Evolutionary conservation across 2,329 filamentous ascomycete genomes (phyloP).

Genomic region (Claviceps pazoutovae): DNA sequence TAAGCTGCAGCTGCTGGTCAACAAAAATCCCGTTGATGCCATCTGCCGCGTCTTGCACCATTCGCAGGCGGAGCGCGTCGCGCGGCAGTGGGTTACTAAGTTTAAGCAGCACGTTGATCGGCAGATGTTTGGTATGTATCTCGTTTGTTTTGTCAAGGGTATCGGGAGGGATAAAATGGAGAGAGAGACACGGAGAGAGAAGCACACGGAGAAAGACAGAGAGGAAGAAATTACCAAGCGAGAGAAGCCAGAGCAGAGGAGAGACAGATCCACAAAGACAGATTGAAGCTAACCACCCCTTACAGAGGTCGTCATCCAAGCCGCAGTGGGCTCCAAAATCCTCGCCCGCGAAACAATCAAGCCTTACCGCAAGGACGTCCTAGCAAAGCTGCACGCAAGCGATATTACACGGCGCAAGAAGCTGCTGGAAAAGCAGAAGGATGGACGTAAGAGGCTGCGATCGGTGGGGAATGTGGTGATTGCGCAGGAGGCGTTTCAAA

Average conservation of each 20-base stretch:
- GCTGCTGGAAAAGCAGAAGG: slow-evolving; percentile 91
- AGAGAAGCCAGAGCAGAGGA: neutral
- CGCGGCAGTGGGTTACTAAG: slow-evolving; percentile 78
- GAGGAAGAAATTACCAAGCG: neutral
- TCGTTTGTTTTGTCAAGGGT: neutral
- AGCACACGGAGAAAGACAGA: neutral
- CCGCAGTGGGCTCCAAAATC: slow-evolving; percentile 66
- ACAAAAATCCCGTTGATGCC: slow-evolving; percentile 85
- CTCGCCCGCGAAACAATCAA: slow-evolving; percentile 91
- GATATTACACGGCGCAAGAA: slow-evolving; percentile 75
- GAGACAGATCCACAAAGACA: neutral
- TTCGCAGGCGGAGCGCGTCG: slow-evolving; percentile 68
- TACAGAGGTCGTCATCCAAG: slow-evolving; percentile 80
- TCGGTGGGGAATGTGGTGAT: slow-evolving; percentile 87
- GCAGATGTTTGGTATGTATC: slow-evolving; percentile 62
- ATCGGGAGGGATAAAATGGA: too few relatives aligned
- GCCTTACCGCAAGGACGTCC: slow-evolving; percentile 88
- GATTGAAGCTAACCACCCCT: neutral
- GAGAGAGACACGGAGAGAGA: neutral
- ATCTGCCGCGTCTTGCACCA: slow-evolving; percentile 80
- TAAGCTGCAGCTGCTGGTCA: slow-evolving; percentile 87
- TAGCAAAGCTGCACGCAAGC: slow-evolving; percentile 83
- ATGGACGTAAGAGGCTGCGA: slow-evolving; percentile 75
- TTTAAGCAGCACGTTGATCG: slow-evolving; percentile 95
- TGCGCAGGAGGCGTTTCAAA: slow-evolving; percentile 89